A percentile compares a stretch with the other conserved stretches of the same genome.
These are phyloP conservation scores for Grosmannia serpens DNA, from an alignment of 2,329 filamentous ascomycete species.

Conservation along the genomic window DNA sequence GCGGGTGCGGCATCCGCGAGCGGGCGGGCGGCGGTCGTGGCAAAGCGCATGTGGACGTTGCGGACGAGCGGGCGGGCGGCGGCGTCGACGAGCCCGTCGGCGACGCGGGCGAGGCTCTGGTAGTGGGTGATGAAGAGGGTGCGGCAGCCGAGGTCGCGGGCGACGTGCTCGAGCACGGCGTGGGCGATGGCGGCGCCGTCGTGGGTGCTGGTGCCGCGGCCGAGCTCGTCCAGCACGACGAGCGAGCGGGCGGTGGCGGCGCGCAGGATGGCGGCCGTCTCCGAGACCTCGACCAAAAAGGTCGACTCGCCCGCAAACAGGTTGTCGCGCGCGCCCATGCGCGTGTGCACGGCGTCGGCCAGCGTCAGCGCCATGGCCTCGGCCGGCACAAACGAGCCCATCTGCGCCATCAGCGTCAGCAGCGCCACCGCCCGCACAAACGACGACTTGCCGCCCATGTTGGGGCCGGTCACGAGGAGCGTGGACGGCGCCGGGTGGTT, in stretches of 20 bases:
- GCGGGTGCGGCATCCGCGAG: no score
- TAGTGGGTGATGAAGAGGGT: constrained; percentile 98
- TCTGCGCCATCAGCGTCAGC: constrained; percentile 85
- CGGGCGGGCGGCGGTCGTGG: constrained; percentile 13
- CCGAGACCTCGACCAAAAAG: constrained; percentile 95
- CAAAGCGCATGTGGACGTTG: constrained; percentile 94
- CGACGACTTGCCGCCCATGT: constrained; percentile 98
- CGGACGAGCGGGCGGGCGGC: constrained; percentile 39
- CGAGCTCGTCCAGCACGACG: constrained; percentile 89
- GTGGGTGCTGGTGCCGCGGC: constrained; percentile 85
- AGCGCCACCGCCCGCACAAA: constrained; percentile 90
- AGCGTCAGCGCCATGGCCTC: constrained; percentile 63
- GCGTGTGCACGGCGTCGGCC: constrained; percentile 83
- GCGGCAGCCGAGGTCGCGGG: constrained; percentile 60
- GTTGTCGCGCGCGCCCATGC: constrained; percentile 94
- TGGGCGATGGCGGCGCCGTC: constrained; percentile 94
- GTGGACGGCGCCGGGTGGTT: constrained; percentile 27
- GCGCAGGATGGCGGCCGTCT: constrained; percentile 84
- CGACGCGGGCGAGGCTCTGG: constrained; percentile 66
- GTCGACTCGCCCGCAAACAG: constrained; percentile 90
- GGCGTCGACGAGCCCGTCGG: constrained; percentile 45
- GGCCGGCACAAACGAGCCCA: constrained; percentile 89
- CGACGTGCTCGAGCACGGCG: constrained; percentile 76
- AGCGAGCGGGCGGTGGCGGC: constrained; percentile 74
- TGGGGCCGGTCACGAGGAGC: constrained; percentile 87